These are phyloP conservation scores for Viola pubescens DNA, from an alignment of 441 rosid genomes.

Conservation along the genomic window DNA sequence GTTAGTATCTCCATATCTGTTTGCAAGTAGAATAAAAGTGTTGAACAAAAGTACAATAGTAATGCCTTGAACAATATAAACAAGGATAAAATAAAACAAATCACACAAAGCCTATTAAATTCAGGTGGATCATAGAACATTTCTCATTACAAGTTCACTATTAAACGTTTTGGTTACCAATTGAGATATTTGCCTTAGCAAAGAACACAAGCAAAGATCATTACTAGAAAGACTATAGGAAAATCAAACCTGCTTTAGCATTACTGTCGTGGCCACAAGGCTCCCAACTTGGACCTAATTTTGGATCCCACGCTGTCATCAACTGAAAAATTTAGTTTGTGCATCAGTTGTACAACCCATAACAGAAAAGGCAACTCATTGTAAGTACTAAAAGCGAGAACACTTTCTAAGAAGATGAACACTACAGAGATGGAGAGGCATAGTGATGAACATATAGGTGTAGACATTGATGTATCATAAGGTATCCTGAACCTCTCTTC, in stretches of 20 bases:
- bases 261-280: conserved; percentile 41
- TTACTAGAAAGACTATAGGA: too few species aligned
- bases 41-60: background rate
- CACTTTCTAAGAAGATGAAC: background rate
- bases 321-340: conserved; percentile 44
- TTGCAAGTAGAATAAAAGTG: background rate
- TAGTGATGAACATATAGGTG: background rate
- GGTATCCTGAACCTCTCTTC: too few species aligned
- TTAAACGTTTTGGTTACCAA: too few species aligned
- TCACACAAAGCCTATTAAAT: background rate
- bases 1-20: conserved; percentile 14
- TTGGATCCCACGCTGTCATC: conserved; percentile 59
- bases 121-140: too few species aligned
- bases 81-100: background rate
- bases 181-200: too few species aligned
- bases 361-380: background rate
- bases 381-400: background rate
- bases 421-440: too few species aligned
- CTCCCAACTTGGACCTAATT: conserved; percentile 50
- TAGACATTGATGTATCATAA: too few species aligned
- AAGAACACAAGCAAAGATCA: too few species aligned
- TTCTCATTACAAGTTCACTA: too few species aligned
- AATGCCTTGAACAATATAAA: background rate
- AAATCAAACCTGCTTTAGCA: conserved; percentile 49
- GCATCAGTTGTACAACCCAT: conserved; percentile 9